Evolutionary conservation across 345 rosid genomes (phyloP), one percentile per base, ranked within the genome.

Genomic region (Eucalyptus pauciflora): DNA sequence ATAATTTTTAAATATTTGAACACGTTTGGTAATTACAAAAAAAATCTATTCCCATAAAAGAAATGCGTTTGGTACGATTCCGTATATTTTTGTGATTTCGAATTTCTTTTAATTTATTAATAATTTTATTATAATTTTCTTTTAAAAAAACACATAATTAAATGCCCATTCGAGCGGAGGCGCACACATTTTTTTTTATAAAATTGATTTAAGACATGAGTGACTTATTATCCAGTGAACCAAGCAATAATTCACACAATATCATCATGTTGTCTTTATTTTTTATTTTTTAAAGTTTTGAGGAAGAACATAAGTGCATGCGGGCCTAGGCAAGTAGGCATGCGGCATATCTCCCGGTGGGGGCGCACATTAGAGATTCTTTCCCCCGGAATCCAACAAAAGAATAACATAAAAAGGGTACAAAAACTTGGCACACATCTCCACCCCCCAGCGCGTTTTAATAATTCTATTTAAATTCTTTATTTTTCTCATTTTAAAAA

Each of bases 371-470:
- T 29, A 51, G 86, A 50, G 88, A 89, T 89, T 89, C 90, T 86
- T 60, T 45, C 45, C 4, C 89, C 7, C 86, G 58, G 67, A 60
- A 51, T 13, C 79, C 50, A 85, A 88, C 80, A 41, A 54, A 60
- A 83, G 87, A 88, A 88, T 83, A 33, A 67, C 58, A 58, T 7
- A 43, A 22, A 56, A 16, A 56, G 27, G 50, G 50, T 18, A 85
- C 87, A 43, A 43, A 88, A 81, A 33, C 76, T 50, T 33, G 51
- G 54, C 90, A 64, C 60, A 50, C 81, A 62, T 50, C 71, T 50
- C 90, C 60, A 85, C 67, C 43, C 64, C 41, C 50, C 13, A 29
- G 92, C 91, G 92, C 89, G 88, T 87, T 76, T 88, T 92, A 93
- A 93, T 93, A 51, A 79, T 80, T 16, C 48, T 7, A n/a, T 8